Base-by-base conservation (phyloP, 305 asterid genomes). In the Fraxinus sp. region DNA sequence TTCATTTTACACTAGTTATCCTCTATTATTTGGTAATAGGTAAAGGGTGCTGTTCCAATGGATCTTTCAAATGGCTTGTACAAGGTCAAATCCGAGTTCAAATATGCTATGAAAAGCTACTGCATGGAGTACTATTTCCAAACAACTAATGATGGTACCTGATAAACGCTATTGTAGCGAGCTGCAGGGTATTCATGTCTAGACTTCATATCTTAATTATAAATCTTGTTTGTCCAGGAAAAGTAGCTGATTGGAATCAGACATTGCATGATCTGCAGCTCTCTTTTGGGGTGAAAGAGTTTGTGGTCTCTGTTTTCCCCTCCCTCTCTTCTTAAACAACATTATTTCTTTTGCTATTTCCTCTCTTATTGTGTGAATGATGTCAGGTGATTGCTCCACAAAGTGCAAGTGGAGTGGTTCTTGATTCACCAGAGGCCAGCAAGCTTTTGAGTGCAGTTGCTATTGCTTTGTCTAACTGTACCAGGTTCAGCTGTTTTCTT, bases 401-500 rank as follows among this genome's bases (percentile, higher is more conserved):
- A 86, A 96, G 98, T 89, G 97, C 94, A 79, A 96, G 98, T 36
- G 97, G 99, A 2, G 98, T 94, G 87, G 94, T 96, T 90, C 97
- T 96, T 86, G 97, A 94, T 84, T 94, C 97, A 82, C 98, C 99
- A 52, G 99, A 94, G 92, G 97, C 98, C 66, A 94, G 97, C 96
- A 96, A 96, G 86, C 99, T 96, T 83, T 88, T 96, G 90, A 96
- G 99, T 90, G 98, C 97, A 57, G 97, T 93, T 85, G 97, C 99
- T 85, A 96, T 96, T 89, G 98, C 98, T 82, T 83, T 94, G 88
- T 90, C 98, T 86, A 94, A 92, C 90, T 91, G 97, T 90, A 91
- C 97, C 57, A 91, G 99, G 99, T 96, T 86, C 86, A 90, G 86
- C 83, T 86, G 87, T 87, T 83, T 83, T 72, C 13, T 80, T 73